A percentile compares a stretch with the other conserved stretches of the same genome.
Evolutionary conservation across 306 rosid species (phyloP).

Genomic region (Neltuma alba): DNA sequence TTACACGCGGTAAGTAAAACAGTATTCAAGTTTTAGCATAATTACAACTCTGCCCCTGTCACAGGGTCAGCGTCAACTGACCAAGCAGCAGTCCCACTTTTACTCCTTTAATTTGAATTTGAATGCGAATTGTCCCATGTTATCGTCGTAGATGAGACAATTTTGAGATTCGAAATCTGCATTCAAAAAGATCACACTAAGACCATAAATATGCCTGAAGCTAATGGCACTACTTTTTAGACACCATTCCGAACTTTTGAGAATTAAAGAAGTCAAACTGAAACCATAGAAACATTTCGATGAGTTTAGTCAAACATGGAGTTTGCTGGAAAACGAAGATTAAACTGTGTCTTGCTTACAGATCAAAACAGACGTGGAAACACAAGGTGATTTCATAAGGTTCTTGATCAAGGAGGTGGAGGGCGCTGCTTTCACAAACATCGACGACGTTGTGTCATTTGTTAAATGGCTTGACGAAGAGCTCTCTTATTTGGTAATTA

Average conservation of each 20-base stretch:
- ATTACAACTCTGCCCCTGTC: constrained; percentile 54
- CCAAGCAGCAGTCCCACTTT: constrained; percentile 27
- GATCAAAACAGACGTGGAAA: constrained; percentile 96
- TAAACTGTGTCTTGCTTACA: constrained; percentile 33
- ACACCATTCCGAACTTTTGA: not conserved
- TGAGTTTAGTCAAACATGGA: constrained; percentile 25
- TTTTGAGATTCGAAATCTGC: constrained; percentile 44
- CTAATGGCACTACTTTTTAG: constrained; percentile 31
- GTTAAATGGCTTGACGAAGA: constrained; percentile 99
- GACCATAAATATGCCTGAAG: constrained; percentile 40
- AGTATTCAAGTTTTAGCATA: constrained; percentile 24
- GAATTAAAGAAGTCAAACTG: constrained; percentile 4
- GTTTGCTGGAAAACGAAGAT: not conserved
- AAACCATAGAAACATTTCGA: not conserved
- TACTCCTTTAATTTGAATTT: constrained; percentile 42
- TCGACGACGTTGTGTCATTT: constrained; percentile 89
- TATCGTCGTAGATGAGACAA: constrained; percentile 55
- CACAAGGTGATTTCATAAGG: constrained; percentile 92
- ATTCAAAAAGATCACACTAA: not conserved
- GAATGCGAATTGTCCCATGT: constrained; percentile 38
- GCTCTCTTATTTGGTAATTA: constrained; percentile 84
- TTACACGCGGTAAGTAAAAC: constrained; percentile 77
- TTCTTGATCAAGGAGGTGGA: constrained; percentile 91
- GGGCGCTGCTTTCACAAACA: constrained; percentile 78
- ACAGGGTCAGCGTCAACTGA: constrained; percentile 51